Evolutionary conservation across 495 filamentous ascomycete species (phyloP).

Genomic region (Penicillium canescens): DNA sequence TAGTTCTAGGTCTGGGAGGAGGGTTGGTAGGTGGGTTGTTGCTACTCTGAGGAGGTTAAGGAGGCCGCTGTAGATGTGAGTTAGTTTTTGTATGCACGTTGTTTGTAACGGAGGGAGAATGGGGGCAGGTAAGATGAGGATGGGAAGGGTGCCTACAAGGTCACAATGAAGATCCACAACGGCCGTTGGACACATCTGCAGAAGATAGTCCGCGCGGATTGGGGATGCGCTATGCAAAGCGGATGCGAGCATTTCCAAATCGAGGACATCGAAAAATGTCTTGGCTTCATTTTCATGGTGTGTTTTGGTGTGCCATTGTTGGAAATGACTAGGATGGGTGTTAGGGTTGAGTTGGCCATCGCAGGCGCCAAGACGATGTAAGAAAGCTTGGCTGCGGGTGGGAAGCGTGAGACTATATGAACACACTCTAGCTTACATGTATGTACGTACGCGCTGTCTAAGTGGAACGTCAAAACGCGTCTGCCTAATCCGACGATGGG

Average conservation of each 20-base stretch:
- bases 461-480: too few species aligned
- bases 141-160: constrained; percentile 4
- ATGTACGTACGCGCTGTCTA: too few species aligned
- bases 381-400: too few species aligned
- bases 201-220: neutral
- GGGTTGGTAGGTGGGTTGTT: neutral
- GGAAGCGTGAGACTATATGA: too few species aligned
- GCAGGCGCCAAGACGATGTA: too few species aligned
- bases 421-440: too few species aligned
- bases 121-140: neutral
- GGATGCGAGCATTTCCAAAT: constrained; percentile 11
- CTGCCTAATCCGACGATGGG: too few species aligned
- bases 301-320: too few species aligned
- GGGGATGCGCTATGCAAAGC: neutral
- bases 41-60: constrained; percentile 6
- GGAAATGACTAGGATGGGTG: too few species aligned
- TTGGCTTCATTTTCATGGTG: too few species aligned
- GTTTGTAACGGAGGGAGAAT: neutral
- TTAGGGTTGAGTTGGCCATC: too few species aligned
- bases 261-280: neutral
- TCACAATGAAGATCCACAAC: constrained; percentile 6
- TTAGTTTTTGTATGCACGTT: neutral
- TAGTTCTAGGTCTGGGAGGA: constrained; percentile 16
- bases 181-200: constrained; percentile 1
- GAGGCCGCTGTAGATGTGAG: constrained; percentile 6